phyloP scores from a whole-genome alignment of 2,329 filamentous ascomycete species.

The Shiraia bambusicola region DNA sequence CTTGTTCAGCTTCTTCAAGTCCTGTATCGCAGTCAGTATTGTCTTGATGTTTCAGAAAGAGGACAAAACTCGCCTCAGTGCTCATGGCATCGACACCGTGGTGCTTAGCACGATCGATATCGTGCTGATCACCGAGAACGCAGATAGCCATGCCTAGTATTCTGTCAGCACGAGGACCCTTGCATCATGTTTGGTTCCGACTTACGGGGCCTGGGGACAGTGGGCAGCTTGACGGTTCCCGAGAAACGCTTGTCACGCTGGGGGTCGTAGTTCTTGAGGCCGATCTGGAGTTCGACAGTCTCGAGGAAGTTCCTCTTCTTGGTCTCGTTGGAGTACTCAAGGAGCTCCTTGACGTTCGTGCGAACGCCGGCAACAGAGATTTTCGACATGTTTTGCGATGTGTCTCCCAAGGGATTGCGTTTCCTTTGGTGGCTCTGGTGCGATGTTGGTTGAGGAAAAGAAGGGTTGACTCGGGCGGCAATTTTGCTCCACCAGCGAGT shows the following conservation, averaged over 20 bases:
- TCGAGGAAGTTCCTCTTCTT: conserved; percentile 99
- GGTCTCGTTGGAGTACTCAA: conserved; percentile 91
- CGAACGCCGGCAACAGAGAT: conserved; percentile 93
- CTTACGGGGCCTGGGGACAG: conserved; percentile 70
- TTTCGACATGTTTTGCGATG: conserved; percentile 67
- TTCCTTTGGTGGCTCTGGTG: conserved; percentile 45
- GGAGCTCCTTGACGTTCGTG: conserved; percentile 87
- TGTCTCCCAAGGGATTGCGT: conserved; percentile 53
- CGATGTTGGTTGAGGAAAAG: conserved; percentile 32
- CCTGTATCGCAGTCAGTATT: conserved; percentile 39
- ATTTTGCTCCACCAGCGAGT: conserved; percentile 16
- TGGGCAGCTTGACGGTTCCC: conserved; percentile 93
- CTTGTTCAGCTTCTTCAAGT: conserved; percentile 99
- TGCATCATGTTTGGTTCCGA: neutral
- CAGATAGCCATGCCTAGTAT: conserved; percentile 46
- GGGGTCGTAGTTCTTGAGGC: conserved; percentile 64
- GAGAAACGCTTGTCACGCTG: conserved; percentile 99
- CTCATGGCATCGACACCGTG: conserved; percentile 98
- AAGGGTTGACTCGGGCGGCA: conserved; percentile 9
- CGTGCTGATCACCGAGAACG: conserved; percentile 91
- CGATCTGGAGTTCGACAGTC: conserved; percentile 72
- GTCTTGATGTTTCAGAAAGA: neutral
- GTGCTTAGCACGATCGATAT: conserved; percentile 99
- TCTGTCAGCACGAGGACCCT: conserved; percentile 9
- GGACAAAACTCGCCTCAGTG: conserved; percentile 58